Conservation (phyloP, 2,329 filamentous ascomycete genomes). For the Beauveria australis region DNA sequence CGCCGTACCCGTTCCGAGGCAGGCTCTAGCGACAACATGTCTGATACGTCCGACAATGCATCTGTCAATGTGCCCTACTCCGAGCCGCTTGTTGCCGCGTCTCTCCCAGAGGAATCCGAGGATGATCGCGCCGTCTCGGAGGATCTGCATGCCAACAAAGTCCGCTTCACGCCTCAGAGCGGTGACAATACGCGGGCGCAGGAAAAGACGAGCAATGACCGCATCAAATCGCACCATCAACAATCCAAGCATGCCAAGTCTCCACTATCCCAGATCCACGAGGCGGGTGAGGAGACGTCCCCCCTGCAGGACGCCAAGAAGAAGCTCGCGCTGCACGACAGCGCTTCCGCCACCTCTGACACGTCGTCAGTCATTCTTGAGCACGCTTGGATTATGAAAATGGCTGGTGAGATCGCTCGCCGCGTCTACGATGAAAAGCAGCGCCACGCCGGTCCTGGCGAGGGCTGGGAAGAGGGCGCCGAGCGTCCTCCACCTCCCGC, state of each 20-base stretch:
- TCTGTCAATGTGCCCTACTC: conserved; percentile 54
- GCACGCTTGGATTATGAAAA: conserved; percentile 84
- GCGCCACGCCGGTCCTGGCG: conserved; percentile 40
- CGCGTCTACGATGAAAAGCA: conserved; percentile 83
- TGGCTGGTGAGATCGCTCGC: conserved; percentile 83
- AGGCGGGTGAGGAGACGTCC: conserved; percentile 20
- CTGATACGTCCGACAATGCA: conserved; percentile 41
- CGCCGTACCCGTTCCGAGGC: conserved; percentile 52
- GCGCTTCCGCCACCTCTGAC: conserved; percentile 32
- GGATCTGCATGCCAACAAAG: conserved; percentile 26
- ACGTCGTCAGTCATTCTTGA: conserved; percentile 58
- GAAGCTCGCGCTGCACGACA: conserved; percentile 24
- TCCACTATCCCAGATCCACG: conserved; percentile 10
- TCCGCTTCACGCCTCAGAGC: conserved; percentile 30
- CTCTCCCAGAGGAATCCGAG: conserved; percentile 52
- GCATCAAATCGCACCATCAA: conserved; percentile 17
- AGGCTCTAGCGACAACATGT: conserved; percentile 42
- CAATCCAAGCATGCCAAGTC: conserved; percentile 15
- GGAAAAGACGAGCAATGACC: conserved; percentile 17
- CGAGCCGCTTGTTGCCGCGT: conserved; percentile 47
- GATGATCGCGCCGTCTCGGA: conserved; percentile 31
- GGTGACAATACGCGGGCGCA: conserved; percentile 10
- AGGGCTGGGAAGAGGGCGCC: conserved; percentile 36
- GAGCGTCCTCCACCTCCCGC: conserved; percentile 46
- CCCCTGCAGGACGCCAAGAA: conserved; percentile 19